Conservation (phyloP, 2,329 filamentous ascomycete species). For the Drechslerella stenobrocha region DNA sequence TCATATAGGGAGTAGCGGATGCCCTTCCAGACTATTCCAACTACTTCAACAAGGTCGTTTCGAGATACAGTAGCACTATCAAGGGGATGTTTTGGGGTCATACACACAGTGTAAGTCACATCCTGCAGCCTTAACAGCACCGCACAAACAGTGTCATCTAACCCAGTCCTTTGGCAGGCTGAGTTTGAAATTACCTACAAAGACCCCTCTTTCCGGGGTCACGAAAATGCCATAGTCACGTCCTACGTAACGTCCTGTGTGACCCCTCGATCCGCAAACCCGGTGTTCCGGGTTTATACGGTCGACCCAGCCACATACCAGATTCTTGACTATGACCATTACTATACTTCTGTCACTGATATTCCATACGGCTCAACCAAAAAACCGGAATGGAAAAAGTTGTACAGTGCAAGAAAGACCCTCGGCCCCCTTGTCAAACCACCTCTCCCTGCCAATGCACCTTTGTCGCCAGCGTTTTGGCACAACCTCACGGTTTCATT, state of each 20-base stretch:
- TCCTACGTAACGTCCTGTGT: constrained; percentile 63
- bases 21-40: constrained; percentile 62
- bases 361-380: constrained; percentile 58
- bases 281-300: constrained; percentile 64
- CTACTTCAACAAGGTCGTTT: constrained; percentile 62
- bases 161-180: constrained; percentile 63
- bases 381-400: constrained; percentile 61
- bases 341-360: constrained; percentile 57
- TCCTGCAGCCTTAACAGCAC: constrained; percentile 57
- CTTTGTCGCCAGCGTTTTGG: constrained; percentile 65
- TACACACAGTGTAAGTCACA: constrained; percentile 55
- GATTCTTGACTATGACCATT: constrained; percentile 62
- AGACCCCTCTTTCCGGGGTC: constrained; percentile 46
- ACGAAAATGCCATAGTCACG: constrained; percentile 60
- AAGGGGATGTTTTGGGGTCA: constrained; percentile 55
- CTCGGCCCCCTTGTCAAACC: constrained; percentile 60
- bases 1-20: constrained; percentile 55
- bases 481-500: constrained; percentile 62
- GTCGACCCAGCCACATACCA: constrained; percentile 64
- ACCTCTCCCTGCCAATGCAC: constrained; percentile 55
- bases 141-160: neutral
- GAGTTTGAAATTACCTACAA: constrained; percentile 63
- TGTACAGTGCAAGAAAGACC: constrained; percentile 63
- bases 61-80: constrained; percentile 62
- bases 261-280: constrained; percentile 62